phyloP scores from a whole-genome alignment of 805 yeast genomes.

The Saturnispora sekii region DNA sequence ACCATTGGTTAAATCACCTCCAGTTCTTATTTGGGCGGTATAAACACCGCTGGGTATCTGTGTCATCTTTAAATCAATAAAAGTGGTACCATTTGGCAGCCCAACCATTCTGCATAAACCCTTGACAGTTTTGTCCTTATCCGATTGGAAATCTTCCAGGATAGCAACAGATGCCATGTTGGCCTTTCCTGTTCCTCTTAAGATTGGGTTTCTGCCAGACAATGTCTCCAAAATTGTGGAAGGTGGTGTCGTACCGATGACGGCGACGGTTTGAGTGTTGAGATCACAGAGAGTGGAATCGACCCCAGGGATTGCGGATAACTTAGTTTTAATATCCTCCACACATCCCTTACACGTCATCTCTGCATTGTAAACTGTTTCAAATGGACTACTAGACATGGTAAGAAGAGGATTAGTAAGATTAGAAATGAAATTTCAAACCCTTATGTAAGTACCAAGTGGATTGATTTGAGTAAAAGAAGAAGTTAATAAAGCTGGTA shows the following conservation, averaged over 20 bases:
- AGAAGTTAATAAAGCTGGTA: too few relatives aligned
- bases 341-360: conserved; percentile 72
- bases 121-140: conserved; percentile 48
- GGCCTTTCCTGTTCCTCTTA: conserved; percentile 82
- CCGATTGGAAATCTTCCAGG: conserved; percentile 54
- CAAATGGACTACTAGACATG: conserved; percentile 9
- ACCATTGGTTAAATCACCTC: conserved; percentile 73
- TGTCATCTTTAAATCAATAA: conserved; percentile 71
- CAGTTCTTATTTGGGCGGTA: conserved; percentile 54
- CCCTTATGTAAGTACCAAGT: too few relatives aligned
- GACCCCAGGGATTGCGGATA: conserved; percentile 43
- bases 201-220: conserved; percentile 82
- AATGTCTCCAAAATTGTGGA: conserved; percentile 56
- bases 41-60: conserved; percentile 59
- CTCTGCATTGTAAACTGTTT: conserved; percentile 75
- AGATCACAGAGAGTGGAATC: conserved; percentile 48
- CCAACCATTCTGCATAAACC: conserved; percentile 84
- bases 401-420: not conserved
- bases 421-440: not conserved
- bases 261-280: conserved; percentile 49
- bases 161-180: conserved; percentile 89
- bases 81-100: conserved; percentile 38
- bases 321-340: conserved; percentile 44
- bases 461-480: too few relatives aligned
- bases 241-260: conserved; percentile 67